Evolutionary conservation across 192 early-diverging fungal species (phyloP).

Genomic region (Umbelopsis vinacea): DNA sequence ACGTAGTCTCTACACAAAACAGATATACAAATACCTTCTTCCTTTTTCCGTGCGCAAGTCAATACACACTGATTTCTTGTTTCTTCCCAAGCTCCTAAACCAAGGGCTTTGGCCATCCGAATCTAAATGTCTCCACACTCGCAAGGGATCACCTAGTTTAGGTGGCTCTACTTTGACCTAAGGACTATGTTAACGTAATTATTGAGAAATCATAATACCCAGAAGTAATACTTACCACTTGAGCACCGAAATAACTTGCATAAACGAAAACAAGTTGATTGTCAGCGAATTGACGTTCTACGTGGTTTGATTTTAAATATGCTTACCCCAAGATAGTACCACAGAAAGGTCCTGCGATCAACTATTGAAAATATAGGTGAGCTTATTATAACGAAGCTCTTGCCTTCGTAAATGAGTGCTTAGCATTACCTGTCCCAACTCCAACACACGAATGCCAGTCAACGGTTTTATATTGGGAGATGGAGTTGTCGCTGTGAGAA

Average conservation of each 20-base stretch:
- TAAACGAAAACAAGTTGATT: not conserved
- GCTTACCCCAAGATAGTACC: constrained; percentile 52
- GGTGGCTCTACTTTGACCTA: constrained; percentile 56
- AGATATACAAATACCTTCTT: constrained; percentile 35
- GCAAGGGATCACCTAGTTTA: constrained; percentile 47
- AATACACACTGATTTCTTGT: constrained; percentile 54
- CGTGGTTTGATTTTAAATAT: constrained; percentile 1
- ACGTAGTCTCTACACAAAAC: not conserved
- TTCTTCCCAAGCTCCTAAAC: constrained; percentile 49
- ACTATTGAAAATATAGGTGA: constrained; percentile 19
- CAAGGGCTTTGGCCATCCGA: constrained; percentile 49
- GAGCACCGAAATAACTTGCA: constrained; percentile 24
- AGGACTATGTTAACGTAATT: not conserved
- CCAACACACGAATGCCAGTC: constrained; percentile 45
- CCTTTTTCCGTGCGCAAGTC: constrained; percentile 48
- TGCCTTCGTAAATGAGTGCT: not conserved
- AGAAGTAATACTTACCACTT: constrained; percentile 44
- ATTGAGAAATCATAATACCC: not conserved
- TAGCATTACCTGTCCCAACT: constrained; percentile 46
- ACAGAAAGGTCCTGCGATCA: constrained; percentile 57
- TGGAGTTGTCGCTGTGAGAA: not conserved
- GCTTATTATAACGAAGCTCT: not conserved
- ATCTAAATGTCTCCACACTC: constrained; percentile 52
- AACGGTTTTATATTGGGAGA: constrained; percentile 35
- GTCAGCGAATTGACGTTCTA: not conserved